Base-by-base conservation (phyloP, 192 early-diverging fungal species). In the Fimicolochytrium jonesii region DNA sequence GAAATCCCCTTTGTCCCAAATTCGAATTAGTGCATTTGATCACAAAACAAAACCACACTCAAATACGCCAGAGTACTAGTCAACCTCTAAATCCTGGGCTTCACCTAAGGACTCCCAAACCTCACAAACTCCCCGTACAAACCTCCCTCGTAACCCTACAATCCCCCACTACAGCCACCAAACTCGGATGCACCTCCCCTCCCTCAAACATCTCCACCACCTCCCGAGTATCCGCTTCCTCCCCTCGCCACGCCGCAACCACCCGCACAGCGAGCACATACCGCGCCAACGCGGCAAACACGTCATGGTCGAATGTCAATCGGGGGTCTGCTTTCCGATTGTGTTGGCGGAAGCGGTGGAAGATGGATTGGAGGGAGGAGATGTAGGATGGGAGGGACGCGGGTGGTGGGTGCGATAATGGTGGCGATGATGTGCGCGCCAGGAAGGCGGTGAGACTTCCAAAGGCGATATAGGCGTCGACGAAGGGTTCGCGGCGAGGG, bases 401-500 rank as follows among this genome's bases (percentile, higher is more conserved):
- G 9, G 46, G 9, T 48, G 6, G 6, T 48, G 46, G 9, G 9
- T 15, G 53, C 53, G 53, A 55, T 17, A 9, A 17, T 39, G 37
- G 37, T 11, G 9, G 37, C 37, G n/a, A n/a, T n/a, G n/a, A n/a
- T n/a, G n/a, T n/a, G n/a, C 37, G 37, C 9, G 37, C 9, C 11
- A 59, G 26, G 22, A 59, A 22, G 25, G 56, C 23, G 22, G 22
- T 18, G 56, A 59, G 56, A 5, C 37, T 23, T 13, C 25, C 15
- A 9, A 30, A 36, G 39, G 70, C 63, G 22, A 71, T 13, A 22
- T 54, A 78, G 26, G 75, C 62, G 52, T 90, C 85, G 35, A 89
- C 72, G 52, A 85, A 63, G 56, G 84, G 79, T 66, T 92, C 91
- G 6, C 84, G 81, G 58, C 87, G 87, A 22, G 88, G 77, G 63